A percentile compares a stretch with the other conserved stretches of the same genome.
phyloP scores from a whole-genome alignment of 257 asterid genomes.

The Schizonepeta tenuifolia region DNA sequence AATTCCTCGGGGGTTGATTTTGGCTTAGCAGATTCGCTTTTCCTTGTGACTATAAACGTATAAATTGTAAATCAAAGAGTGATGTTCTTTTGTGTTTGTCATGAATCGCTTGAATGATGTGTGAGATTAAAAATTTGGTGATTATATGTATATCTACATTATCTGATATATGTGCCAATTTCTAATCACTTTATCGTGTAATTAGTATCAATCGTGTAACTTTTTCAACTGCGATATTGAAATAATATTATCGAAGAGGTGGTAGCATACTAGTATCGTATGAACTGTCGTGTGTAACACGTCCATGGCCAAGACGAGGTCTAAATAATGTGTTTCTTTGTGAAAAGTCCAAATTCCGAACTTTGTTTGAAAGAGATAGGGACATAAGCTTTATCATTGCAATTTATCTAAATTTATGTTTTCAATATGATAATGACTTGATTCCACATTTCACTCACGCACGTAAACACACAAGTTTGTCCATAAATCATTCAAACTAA shows the following conservation, averaged over 20 bases:
- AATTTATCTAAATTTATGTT: not conserved
- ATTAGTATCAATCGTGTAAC: too few relatives aligned
- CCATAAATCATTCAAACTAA: not conserved
- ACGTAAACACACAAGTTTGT: not conserved
- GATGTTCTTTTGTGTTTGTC: conserved; percentile 21
- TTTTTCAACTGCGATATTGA: too few relatives aligned
- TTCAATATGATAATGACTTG: not conserved
- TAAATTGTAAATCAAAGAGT: conserved; percentile 36
- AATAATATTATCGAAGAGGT: too few relatives aligned
- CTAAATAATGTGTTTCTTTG: not conserved
- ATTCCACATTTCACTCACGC: conserved; percentile 6
- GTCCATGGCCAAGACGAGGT: too few relatives aligned
- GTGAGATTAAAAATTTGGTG: conserved; percentile 45
- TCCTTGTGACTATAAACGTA: conserved; percentile 28
- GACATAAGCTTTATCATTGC: not conserved
- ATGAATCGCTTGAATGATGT: conserved; percentile 5
- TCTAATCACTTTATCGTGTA: too few relatives aligned
- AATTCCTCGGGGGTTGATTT: conserved; percentile 25
- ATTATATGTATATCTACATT: conserved; percentile 40
- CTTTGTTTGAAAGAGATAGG: not conserved
- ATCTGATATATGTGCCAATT: too few relatives aligned
- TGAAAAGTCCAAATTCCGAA: not conserved
- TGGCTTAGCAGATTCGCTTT: conserved; percentile 6
- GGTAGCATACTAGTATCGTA: too few relatives aligned
- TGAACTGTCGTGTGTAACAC: too few relatives aligned